Conservation (phyloP, 164 flowering plant genomes). For the Akebia trifoliata region DNA sequence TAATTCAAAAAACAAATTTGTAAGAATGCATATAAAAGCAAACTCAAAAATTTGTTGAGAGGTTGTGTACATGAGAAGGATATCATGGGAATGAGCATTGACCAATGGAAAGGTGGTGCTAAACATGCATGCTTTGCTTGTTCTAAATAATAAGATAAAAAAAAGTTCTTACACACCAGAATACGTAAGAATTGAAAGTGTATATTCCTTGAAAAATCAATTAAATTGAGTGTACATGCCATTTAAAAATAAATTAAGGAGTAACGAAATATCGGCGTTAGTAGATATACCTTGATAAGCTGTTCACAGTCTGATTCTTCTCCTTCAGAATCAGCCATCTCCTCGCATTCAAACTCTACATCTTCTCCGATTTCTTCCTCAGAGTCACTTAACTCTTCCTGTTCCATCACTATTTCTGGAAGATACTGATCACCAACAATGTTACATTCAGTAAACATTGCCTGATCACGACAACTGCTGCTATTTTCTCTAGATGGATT, state of each 20-base stretch:
- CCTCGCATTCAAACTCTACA: constrained; percentile 95
- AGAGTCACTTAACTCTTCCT: constrained; percentile 95
- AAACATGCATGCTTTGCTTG: too few species aligned
- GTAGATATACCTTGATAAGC: constrained; percentile 27
- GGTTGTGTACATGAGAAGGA: too few species aligned
- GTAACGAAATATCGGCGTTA: constrained; percentile 7
- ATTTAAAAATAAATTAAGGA: too few species aligned
- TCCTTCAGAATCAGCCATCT: constrained; percentile 92
- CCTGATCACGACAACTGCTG: constrained; percentile 12
- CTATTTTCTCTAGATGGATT: background rate
- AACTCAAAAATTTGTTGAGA: too few species aligned
- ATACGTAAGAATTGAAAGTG: too few species aligned
- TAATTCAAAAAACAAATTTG: too few species aligned
- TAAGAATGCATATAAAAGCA: too few species aligned
- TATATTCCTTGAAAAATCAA: background rate
- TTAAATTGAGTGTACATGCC: too few species aligned
- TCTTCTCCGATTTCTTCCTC: constrained; percentile 83
- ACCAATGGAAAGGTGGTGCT: too few species aligned
- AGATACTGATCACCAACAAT: constrained; percentile 44
- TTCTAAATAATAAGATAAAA: too few species aligned
- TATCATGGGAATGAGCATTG: too few species aligned
- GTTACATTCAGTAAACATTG: constrained; percentile 23
- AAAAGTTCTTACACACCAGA: too few species aligned
- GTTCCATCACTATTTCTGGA: constrained; percentile 93
- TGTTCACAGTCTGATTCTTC: constrained; percentile 48